These are phyloP conservation scores for Vigna mungo DNA, from an alignment of 306 rosid species.

Conservation along the genomic window DNA sequence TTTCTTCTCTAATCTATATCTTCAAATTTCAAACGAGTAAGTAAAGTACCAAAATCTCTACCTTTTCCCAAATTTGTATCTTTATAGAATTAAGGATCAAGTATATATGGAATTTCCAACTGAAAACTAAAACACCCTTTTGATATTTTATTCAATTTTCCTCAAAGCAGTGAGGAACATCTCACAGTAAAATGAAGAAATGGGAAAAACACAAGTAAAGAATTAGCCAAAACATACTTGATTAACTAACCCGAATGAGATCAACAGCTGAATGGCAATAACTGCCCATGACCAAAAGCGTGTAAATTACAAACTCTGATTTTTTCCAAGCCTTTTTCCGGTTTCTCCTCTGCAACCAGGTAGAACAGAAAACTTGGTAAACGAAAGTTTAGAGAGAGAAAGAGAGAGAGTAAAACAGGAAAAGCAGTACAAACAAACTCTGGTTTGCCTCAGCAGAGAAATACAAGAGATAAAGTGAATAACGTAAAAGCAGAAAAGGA, in stretches of 20 bases:
- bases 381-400: conserved; percentile 18
- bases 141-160: conserved; percentile 24
- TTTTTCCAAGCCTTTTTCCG: conserved; percentile 6
- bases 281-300: conserved; percentile 26
- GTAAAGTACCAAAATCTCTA: conserved; percentile 10
- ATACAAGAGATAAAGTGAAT: conserved; percentile 51
- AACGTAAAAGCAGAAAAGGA: conserved; percentile 71
- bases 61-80: conserved; percentile 40
- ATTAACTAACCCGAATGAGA: conserved; percentile 31
- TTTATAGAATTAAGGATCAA: conserved; percentile 31
- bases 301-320: conserved; percentile 23
- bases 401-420: conserved; percentile 13
- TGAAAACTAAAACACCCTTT: conserved; percentile 16
- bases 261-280: conserved; percentile 22
- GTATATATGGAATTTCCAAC: conserved; percentile 42
- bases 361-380: conserved; percentile 31
- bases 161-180: conserved; percentile 13
- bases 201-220: background rate
- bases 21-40: conserved; percentile 27
- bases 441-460: conserved; percentile 55
- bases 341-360: conserved; percentile 34
- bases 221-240: background rate
- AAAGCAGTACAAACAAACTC: conserved; percentile 35
- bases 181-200: background rate
- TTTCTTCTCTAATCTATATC: conserved; percentile 16